Evolutionary conservation across 208 protist species (phyloP).

Genomic region (Wallacemonas sp.): DNA sequence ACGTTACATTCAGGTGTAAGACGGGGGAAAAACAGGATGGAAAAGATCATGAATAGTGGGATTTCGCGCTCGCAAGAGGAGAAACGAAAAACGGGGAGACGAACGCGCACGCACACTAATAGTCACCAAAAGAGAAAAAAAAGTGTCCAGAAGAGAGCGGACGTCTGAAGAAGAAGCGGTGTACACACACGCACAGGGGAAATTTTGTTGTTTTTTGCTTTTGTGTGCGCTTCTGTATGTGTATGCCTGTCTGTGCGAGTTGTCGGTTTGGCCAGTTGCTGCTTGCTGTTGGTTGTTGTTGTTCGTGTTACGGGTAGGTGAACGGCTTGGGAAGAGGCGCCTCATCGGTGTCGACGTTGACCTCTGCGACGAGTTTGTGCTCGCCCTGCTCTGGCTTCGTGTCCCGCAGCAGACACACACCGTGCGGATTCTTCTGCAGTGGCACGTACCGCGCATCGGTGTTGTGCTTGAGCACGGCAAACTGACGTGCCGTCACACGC

Average conservation of each 20-base stretch:
- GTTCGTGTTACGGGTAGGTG: slow-evolving; percentile 55
- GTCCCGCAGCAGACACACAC: slow-evolving; percentile 81
- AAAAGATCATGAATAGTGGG: no score
- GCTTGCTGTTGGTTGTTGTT: not conserved
- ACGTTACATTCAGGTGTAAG: not conserved
- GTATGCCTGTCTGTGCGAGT: slow-evolving; percentile 7
- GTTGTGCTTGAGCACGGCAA: slow-evolving; percentile 64
- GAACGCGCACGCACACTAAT: no score
- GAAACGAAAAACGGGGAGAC: no score
- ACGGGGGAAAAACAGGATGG: no score
- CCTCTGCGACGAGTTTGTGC: slow-evolving; percentile 47
- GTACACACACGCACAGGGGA: no score
- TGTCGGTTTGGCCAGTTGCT: not conserved
- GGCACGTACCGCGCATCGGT: slow-evolving; percentile 72
- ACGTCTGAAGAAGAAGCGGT: no score
- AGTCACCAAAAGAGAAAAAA: no score
- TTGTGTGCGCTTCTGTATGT: slow-evolving; percentile 7
- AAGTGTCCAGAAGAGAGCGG: no score
- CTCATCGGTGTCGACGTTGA: slow-evolving; percentile 48
- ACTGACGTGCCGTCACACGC: slow-evolving; percentile 78
- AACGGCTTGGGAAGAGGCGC: slow-evolving; percentile 81
- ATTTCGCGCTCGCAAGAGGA: no score
- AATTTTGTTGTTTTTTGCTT: slow-evolving; percentile 2
- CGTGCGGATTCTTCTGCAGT: slow-evolving; percentile 65
- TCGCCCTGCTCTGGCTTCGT: slow-evolving; percentile 59